Evolutionary conservation across 192 early-diverging fungal species (phyloP), one percentile per base, ranked within the genome.

Genomic region (Coemansia sp.): DNA sequence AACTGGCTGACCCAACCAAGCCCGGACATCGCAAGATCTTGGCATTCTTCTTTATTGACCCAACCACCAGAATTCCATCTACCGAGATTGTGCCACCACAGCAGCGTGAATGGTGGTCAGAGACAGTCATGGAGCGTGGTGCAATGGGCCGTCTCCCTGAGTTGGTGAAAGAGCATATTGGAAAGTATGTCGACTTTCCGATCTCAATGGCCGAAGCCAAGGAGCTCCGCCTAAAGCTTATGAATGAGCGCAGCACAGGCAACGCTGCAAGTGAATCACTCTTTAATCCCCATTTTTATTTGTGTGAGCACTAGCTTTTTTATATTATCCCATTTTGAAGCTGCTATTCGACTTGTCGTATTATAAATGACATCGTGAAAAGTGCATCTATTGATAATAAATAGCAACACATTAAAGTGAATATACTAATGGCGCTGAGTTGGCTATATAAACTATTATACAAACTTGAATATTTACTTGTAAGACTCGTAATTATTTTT

Each of bases 1-100:
- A 70, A 54, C 78, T 92, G 21, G 67, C 57, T 10, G 87, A 91
- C 52, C 72, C 68, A 29, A 82, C 83, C 35, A 84, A 84, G 39
- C 82, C 85, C 0, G 91, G 91, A 0, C 76, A 84, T 38, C 84
- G 88, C 69, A 87, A 87, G 66, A 88, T 91, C 47, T 60, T 93
- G 3, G 77, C 70, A 2, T 90, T 91, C 47, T 90, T 91, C 76
- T 76, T 91, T 38, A 82, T 93, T 1, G 75, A 93, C 48, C 91
- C 91, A 0, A 54, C 75, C 0, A 62, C 60, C 5, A 72, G 65
- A 11, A 75, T 88, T 19, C 51, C 81, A 2, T 87, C 86, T 10
- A 89, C 88, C 2, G 66, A 67, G 11, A 35, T 84, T 51, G 85
- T 92, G 7, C 87, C 89, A 1, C 86, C 87, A 24, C 89, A 92